Evolutionary conservation across 768 basidiomycete species (phyloP), one percentile per base, ranked within the genome.

Genomic region (Tulasnella sp.): DNA sequence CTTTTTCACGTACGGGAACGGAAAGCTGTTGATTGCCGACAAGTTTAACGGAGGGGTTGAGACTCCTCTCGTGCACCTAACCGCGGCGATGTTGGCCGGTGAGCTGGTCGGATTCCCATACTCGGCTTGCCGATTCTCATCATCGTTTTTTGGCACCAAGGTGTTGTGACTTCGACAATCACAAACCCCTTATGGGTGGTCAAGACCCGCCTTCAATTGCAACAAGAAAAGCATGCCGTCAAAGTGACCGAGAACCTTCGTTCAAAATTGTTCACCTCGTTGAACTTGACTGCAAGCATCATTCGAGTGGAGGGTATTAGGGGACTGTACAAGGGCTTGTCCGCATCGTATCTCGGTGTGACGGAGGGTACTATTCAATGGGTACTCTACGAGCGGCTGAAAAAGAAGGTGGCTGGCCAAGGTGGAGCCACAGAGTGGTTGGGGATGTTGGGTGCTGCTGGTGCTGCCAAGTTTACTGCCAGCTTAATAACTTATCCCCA

Each of bases 181-280:
- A 99, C 98, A 29, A 99, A 99, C 83, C 98, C 98, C 0, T 97
- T 99, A 35, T 99, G 98, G 98, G 98, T 99, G 70, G 95, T 99
- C 79, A 99, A 99, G 84, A 99, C 98, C 67, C 91, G 97, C 9
- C 82, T 99, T 75, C 98, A 99, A 83, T 89, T 99, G 3, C 84
- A 86, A n/a, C 83, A 82, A 26, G 82, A 67, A n/a, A 29, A 79
- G 72, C 78, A 40, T 20, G 42, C 81, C 23, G 44, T 80, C 29
- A 44, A 78, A 18, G 46, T 80, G n/a, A 20, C 71, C 18, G 39
- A 44, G 20, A 20, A 48, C 18, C 55, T 73, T 11, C 55, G 83
- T 46, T 83, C 80, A 1, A 82, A 79, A 35, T 80, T 80, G 2
- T 74, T 78, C 20, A 71, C 78, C 18, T 48, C 81, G 39, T 48